Evolutionary conservation across 2,329 filamentous ascomycete species (phyloP).

Genomic region (Ophiobolus disseminans): DNA sequence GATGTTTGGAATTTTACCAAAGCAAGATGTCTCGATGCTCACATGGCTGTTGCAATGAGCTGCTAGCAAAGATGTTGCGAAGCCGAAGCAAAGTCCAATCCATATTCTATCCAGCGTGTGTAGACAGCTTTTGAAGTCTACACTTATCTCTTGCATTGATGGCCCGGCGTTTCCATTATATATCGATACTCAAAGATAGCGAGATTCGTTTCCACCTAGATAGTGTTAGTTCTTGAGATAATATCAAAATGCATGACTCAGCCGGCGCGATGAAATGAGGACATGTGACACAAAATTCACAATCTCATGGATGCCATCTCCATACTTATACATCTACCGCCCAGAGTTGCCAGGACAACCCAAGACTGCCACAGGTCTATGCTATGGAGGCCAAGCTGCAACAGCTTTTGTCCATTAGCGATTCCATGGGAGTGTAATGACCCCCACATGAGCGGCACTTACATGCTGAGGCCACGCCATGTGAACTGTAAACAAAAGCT

Average conservation of each 20-base stretch:
- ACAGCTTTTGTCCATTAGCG: neutral
- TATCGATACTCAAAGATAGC: neutral
- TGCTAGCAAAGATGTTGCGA: conserved; percentile 24
- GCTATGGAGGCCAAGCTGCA: neutral
- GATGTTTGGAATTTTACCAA: conserved; percentile 52
- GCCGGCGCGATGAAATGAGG: neutral
- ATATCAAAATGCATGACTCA: conserved; percentile 7
- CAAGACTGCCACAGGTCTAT: conserved; percentile 1
- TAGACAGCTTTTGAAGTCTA: too few species aligned
- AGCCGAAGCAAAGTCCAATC: too few species aligned
- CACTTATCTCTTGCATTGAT: conserved; percentile 10
- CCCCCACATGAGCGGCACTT: too few species aligned
- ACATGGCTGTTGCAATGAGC: conserved; percentile 7
- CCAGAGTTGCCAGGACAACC: conserved; percentile 8
- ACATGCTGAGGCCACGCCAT: too few species aligned
- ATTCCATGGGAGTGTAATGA: neutral
- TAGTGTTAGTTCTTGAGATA: conserved; percentile 3
- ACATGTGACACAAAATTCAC: too few species aligned
- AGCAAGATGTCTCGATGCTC: conserved; percentile 24
- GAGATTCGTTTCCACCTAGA: conserved; percentile 1
- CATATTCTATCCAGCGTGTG: too few species aligned
- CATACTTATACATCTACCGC: conserved; percentile 1
- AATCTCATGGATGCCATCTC: neutral
- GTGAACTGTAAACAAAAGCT: too few species aligned
- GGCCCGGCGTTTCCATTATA: conserved; percentile 10